Evolutionary conservation across 164 flowering plant species (phyloP), one percentile per base, ranked within the genome.

Genomic region (Echeveria elegans): DNA sequence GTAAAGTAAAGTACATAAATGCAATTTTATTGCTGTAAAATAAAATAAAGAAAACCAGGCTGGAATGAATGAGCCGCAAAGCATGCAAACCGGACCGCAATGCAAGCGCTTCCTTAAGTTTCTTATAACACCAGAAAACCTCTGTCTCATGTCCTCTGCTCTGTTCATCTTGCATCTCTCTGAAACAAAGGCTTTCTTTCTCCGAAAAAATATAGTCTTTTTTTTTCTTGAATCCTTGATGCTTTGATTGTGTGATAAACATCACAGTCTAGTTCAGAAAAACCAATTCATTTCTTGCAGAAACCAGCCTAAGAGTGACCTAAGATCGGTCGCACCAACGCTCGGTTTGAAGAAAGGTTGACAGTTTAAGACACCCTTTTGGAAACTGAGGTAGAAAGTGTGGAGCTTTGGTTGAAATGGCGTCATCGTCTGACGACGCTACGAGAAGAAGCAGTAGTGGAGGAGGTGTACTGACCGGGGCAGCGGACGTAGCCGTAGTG

Each of bases 11-110:
- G n/a, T n/a, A n/a, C n/a, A n/a, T n/a, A n/a, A n/a, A n/a, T n/a
- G n/a, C n/a, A n/a, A n/a, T n/a, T n/a, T n/a, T n/a, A n/a, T n/a
- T n/a, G n/a, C n/a, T n/a, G n/a, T n/a, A n/a, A n/a, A n/a, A n/a
- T n/a, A n/a, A n/a, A 12, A 53, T 8, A 30, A 31, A 15, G 15
- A 71, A 65, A 70, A 65, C 72, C 70, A 68, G 34, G 4, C 23
- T 59, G 28, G 15, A 34, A 31, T 66, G 74, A 73, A 56, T 59
- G 77, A 53, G 72, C 60, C 82, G 73, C 74, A 66, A 34, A 76
- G 80, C 85, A 76, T 68, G 79, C 77, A 72, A 84, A 26, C 32
- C 88, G 88, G 85, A 64, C 69, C 85, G 84, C 77, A 77, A 79
- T 72, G 62, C 65, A 72, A 77, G 88, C 75, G 76, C 72, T 50